Evolutionary conservation across 1,284 basidiomycete species (phyloP), one percentile per base, ranked within the genome.

Genomic region (Psilocybe mexicana): DNA sequence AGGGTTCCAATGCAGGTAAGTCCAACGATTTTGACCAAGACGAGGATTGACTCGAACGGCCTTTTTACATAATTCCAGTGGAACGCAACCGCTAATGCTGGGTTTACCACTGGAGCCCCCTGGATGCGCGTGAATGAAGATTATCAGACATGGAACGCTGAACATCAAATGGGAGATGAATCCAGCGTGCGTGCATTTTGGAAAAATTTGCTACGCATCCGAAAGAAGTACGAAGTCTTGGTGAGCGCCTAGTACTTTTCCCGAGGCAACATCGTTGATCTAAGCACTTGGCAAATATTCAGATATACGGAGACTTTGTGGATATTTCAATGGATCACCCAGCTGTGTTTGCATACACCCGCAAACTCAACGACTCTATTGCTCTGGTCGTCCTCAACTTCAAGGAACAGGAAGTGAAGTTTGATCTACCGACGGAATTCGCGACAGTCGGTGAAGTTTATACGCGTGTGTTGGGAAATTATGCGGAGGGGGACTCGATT

Each of bases 91-190:
- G 44, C 72, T 4, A 76, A 90, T 57, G 87, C 77, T 0, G 90
- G 91, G 0, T 92, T 92, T 70, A 84, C 83, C 2, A 77, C 79
- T 0, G 82, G 81, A 2, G 78, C 72, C 11, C 87, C 90, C 0
- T 93, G 89, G 90, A 92, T 92, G 88, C 77, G 86, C 11, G 82
- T 88, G 7, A 86, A 90, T 64, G 86, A 89, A 43, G 87, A 91
- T 65, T 88, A 85, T 66, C 65, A 71, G 2, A 62, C 55, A 0
- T 89, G 87, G 81, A 92, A 92, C 67, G 87, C 79, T 7, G 76
- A 70, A 1, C 71, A 68, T 3, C 83, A 90, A 68, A 52, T 77
- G 6, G 61, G 68, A 0, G 80, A 88, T 52, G 61, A 72, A 0
- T 59, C 73, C 10, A 87, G 83, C 61, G 83, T 89, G 2, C 76